Percentiles rank a stretch among this genome's conserved stretches.
Evolutionary conservation across 2,329 filamentous ascomycete species (phyloP).

Genomic region (Fusarium decemcellulare): DNA sequence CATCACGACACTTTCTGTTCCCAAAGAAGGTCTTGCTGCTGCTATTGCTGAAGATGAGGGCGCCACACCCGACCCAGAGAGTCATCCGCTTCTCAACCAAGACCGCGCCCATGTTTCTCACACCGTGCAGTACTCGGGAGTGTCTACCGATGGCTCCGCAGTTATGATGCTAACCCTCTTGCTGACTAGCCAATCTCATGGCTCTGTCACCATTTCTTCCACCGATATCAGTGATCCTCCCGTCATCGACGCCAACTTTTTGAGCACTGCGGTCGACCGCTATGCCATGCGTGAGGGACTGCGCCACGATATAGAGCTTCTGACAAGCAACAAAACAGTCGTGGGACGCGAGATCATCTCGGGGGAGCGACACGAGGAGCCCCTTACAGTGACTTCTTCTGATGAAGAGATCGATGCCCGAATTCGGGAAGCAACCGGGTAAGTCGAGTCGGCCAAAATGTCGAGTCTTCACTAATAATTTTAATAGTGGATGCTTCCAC

Average conservation of each 20-base stretch:
- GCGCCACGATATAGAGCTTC: not conserved
- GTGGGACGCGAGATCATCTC: conserved; percentile 1
- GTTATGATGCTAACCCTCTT: not conserved
- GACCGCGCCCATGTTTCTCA: not conserved
- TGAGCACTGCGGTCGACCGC: not conserved
- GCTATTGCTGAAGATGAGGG: not conserved
- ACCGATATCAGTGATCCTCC: not conserved
- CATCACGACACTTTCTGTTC: not conserved
- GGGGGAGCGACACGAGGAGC: not conserved
- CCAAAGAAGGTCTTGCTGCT: not conserved
- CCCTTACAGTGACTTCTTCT: not conserved
- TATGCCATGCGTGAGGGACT: not conserved
- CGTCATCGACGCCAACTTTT: conserved; percentile 3
- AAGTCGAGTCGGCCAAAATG: not conserved
- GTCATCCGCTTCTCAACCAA: not conserved
- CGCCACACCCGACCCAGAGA: not conserved
- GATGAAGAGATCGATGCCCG: conserved; percentile 3
- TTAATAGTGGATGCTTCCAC: not conserved
- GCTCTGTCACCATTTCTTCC: not conserved
- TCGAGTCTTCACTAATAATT: not conserved
- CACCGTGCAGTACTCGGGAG: not conserved
- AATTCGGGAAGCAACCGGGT: not conserved
- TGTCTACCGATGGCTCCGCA: not conserved
- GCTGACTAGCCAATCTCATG: not conserved
- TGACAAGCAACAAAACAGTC: not conserved